Base-by-base conservation (phyloP, 768 basidiomycete genomes). In the Daedaleopsis nitida region DNA sequence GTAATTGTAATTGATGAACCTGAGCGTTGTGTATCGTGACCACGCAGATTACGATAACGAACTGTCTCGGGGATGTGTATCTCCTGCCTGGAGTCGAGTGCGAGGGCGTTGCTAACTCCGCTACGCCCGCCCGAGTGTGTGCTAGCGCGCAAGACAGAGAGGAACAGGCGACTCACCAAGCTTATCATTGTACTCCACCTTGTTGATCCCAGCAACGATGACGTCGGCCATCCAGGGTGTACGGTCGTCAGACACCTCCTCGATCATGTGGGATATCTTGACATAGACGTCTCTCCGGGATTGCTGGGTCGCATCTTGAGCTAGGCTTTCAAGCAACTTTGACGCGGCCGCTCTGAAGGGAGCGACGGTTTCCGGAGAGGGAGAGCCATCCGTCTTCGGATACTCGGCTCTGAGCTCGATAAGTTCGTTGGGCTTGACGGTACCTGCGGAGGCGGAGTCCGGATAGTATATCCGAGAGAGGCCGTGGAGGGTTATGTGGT, bases 151-250 rank as follows among this genome's bases (percentile, higher is more conserved):
- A 32, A 32, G 27, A 32, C 27, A 32, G 27, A 19, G 27, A 55
- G 16, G 47, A 48, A 48, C 62, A 32, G 51, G 44, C 52, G 10
- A 77, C 83, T 66, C 66, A 89, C 91, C 84, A 16, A 92, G 79
- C 71, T 86, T 89, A 71, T 93, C 91, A 3, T 74, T 75, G 64
- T 88, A 89, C 55, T 89, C 89, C 3, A 80, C 82, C 51, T 64
- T 64, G 54, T 84, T 83, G 19, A 88, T 74, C n/a, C 74, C 71
- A 11, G 87, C 81, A 16, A 92, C 80, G 37, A 93, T 80, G 13
- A 91, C 84, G 67, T 93, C 91, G 0, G 89, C 89, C 81, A 92
- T 86, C 84, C 87, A 89, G 4, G 85, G 81, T 0, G 86, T 83
- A 32, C 85, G 77, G 10, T 82, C 80, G 65, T 83, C 81, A 0